Base-by-base conservation (phyloP, 345 rosid genomes). In the Pugionium cornutum region DNA sequence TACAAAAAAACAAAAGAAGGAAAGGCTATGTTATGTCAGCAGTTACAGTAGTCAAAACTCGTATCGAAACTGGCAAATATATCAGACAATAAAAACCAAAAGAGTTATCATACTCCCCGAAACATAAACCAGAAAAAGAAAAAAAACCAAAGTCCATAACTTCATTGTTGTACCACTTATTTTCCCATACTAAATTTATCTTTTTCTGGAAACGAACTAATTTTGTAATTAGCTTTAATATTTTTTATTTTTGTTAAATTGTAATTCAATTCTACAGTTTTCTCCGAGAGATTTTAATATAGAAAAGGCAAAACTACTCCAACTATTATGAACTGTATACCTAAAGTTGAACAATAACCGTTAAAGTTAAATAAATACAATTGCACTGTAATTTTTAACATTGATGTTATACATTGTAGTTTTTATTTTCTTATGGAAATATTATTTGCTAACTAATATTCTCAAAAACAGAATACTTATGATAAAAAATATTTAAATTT, bases 61-160 rank as follows among this genome's bases (percentile, higher is more conserved):
- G 35, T 67, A 62, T 74, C 48, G 58, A 74, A 61, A 74, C 46
- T 47, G 53, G 68, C 62, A 74, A 73, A 58, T 1, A 51, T 51
- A 45, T 46, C 50, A 36, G 77, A 58, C 77, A 59, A 59, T 59
- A 73, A 66, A 60, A 73, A 52, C 67, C 72, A 66, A 73, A 59
- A 53, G 77, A 73, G 77, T 66, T 73, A 59, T 73, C 77, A 58
- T 66, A 72, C 70, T 72, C 76, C 8, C 35, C 40, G 10, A 45
- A 67, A 67, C 71, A 36, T 37, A 67, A 57, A 58, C 57, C 34
- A 43, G 42, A 50, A 59, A 58, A 31, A 34, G 30, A 30, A 55
- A 18, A 63, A 65, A 27, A 65, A 42, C 39, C 33, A 26, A 26
- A 58, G 41, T 36, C 35, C 62, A 66, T 66, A 62, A 51, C 67